Percentiles rank a stretch among this genome's conserved stretches.
Conservation (phyloP, 1,284 basidiomycete genomes). For the Puccinia polysora region DNA sequence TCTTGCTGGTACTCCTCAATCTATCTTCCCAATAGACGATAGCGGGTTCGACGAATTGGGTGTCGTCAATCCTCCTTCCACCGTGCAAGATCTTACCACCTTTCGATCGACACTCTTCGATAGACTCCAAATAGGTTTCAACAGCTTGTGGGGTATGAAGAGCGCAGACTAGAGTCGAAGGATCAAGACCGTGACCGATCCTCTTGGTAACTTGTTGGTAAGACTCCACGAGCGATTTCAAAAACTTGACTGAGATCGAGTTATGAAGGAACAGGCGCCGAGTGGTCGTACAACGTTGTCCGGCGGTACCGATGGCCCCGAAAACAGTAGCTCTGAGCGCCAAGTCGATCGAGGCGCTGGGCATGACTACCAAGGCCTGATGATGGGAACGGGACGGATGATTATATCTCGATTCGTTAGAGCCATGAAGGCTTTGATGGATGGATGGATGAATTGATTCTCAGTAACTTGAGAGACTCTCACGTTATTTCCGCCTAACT, state of each 20-base stretch:
- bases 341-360: conserved; percentile 82
- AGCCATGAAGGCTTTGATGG: too few species aligned
- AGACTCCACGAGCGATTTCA: conserved; percentile 71
- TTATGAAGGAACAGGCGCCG: conserved; percentile 82
- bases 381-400: too few species aligned
- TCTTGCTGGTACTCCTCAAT: conserved; percentile 60
- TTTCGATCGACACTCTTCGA: conserved; percentile 63
- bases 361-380: conserved; percentile 78
- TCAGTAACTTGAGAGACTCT: too few species aligned
- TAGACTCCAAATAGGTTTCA: conserved; percentile 63
- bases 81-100: conserved; percentile 74
- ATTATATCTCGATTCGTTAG: too few species aligned
- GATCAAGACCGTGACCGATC: conserved; percentile 75
- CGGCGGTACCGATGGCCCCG: conserved; percentile 87
- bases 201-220: conserved; percentile 57
- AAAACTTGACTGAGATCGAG: conserved; percentile 68
- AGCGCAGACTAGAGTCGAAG: conserved; percentile 74
- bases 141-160: conserved; percentile 70
- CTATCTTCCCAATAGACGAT: conserved; percentile 59
- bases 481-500: conserved; percentile 87
- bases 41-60: conserved; percentile 76
- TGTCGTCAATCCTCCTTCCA: conserved; percentile 55
- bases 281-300: conserved; percentile 90
- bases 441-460: too few species aligned
- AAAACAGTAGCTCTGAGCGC: conserved; percentile 86